These are phyloP conservation scores for Rhodotorula taiwanensis DNA, from an alignment of 768 basidiomycete genomes.

Conservation along the genomic window DNA sequence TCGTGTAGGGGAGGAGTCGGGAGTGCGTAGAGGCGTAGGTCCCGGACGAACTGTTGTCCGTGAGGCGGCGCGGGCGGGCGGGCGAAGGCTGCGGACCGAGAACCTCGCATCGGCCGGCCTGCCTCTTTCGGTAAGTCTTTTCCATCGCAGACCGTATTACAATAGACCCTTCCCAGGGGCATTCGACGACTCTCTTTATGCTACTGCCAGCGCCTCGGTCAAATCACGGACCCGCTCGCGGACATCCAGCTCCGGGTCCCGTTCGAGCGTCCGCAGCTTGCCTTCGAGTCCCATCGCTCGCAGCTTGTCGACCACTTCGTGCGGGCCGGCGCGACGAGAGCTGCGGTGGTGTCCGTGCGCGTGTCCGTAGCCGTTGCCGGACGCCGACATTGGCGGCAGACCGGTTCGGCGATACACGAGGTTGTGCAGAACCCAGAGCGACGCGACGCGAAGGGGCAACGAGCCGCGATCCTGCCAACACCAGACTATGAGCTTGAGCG, in stretches of 20 bases:
- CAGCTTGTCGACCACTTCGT: conserved; percentile 31
- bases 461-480: conserved; percentile 11
- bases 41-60: no score
- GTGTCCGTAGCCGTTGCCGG: no score
- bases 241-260: conserved; percentile 37
- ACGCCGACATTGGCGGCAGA: not conserved
- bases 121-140: no score
- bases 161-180: no score
- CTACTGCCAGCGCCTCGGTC: conserved; percentile 11
- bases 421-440: conserved; percentile 37
- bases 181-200: no score
- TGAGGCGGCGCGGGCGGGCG: no score
- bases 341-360: not conserved
- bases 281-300: conserved; percentile 37
- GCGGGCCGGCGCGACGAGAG: conserved; percentile 2
- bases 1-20: no score
- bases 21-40: no score
- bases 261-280: conserved; percentile 27
- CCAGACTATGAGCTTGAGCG: no score
- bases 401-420: conserved; percentile 23
- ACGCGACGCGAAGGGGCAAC: conserved; percentile 27
- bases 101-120: no score
- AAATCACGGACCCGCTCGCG: conserved; percentile 38
- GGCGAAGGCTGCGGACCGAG: no score
- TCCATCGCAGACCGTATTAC: no score